Evolutionary conservation across 805 yeast genomes (phyloP), one percentile per base, ranked within the genome.

Genomic region (Isabelozyma rhagii): DNA sequence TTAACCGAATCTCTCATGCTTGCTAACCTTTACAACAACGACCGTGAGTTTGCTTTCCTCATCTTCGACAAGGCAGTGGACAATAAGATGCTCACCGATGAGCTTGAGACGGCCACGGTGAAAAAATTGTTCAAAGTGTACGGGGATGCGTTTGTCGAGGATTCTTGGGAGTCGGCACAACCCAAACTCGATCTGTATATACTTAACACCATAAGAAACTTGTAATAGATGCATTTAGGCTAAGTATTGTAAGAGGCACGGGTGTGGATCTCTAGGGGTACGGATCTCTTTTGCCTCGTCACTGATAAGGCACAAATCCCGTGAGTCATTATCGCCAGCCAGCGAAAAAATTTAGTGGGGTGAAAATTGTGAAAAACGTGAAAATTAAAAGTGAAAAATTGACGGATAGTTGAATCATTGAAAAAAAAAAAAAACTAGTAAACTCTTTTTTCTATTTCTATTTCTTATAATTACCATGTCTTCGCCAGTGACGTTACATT

Each of bases 401-500:
- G 17, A 15, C 17, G 17, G 17, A 15, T 15, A 15, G 17, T 15
- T 15, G 34, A 39, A 14, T 11, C 41, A 39, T 39, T 39, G 21
- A 14, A 39, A 39, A 39, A 39, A 11, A n/a, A 17, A 39, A 14
- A 39, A 39, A 14, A 14, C 13, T 8, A 8, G 9, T 11, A 14
- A 8, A 17, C 21, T 14, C 13, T 39, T 39, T 39, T 11, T 39
- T 39, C 13, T 17, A 39, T 9, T 8, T 8, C 13, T 39, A 14
- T 39, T 8, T 8, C 15, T 8, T 9, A 8, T 39, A 52, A 55
- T 48, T 57, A 17, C 39, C 13, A 41, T 41, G 43, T 41, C 55
- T 40, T 39, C 50, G 28, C 65, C 78, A 55, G 89, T 87, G 39
- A 83, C 79, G 47, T 75, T 94, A 56, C 99, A 94, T 63, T 77